Percentiles rank a stretch among this genome's conserved stretches.
These are phyloP conservation scores for Cladosporium sp. DNA, from an alignment of 2,329 filamentous ascomycete species.

Conservation along the genomic window DNA sequence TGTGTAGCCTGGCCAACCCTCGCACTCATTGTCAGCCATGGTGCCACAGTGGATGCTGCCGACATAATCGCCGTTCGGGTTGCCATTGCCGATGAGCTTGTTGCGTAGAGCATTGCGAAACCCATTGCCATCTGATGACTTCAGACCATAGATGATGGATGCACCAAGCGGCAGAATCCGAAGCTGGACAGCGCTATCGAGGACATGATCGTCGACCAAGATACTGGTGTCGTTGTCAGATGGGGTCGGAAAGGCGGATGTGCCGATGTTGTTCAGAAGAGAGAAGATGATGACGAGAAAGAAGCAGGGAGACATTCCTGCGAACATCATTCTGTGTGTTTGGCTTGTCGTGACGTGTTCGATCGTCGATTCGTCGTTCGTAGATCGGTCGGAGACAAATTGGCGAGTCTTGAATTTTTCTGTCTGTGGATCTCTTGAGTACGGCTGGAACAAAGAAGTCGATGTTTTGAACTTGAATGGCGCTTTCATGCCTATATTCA, in stretches of 20 bases:
- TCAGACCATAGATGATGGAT: slow-evolving; percentile 18
- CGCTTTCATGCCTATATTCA: no score
- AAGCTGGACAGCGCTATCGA: slow-evolving; percentile 4
- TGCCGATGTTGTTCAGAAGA: not conserved
- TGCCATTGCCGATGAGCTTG: slow-evolving; percentile 7
- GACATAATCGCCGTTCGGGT: slow-evolving; percentile 16
- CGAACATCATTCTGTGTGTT: no score
- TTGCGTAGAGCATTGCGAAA: slow-evolving; percentile 20
- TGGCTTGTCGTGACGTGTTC: no score
- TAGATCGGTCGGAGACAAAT: no score
- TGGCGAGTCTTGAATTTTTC: no score
- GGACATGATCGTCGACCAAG: not conserved
- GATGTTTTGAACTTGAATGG: no score
- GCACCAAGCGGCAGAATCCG: slow-evolving; percentile 16
- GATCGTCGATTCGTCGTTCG: no score
- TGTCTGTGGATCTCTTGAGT: no score
- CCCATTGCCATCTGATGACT: slow-evolving; percentile 19
- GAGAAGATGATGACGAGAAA: not conserved
- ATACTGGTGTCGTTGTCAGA: not conserved
- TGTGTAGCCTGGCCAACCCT: slow-evolving; percentile 18
- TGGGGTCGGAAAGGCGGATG: not conserved
- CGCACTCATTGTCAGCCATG: slow-evolving; percentile 17
- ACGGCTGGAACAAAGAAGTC: no score
- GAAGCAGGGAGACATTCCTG: not conserved
- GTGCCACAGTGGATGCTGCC: not conserved